Evolutionary conservation across 192 early-diverging fungal species (phyloP).

Genomic region (Entomortierella chlamydospora): DNA sequence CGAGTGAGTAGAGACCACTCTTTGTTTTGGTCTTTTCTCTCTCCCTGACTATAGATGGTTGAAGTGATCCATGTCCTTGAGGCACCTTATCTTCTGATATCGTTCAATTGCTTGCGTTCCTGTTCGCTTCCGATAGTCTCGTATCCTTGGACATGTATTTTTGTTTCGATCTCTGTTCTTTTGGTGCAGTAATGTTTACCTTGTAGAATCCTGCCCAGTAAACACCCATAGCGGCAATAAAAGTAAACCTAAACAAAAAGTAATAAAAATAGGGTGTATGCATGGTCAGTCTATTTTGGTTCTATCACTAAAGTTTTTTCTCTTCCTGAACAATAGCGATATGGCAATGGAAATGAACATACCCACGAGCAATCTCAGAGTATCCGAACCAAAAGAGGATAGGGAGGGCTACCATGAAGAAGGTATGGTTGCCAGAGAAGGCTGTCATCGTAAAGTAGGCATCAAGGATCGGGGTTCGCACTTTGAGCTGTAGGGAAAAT

Average conservation of each 20-base stretch:
- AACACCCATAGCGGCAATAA: conserved; percentile 64
- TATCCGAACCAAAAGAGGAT: conserved; percentile 84
- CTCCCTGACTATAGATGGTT: too few relatives aligned
- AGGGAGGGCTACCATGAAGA: conserved; percentile 87
- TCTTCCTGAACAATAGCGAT: not conserved
- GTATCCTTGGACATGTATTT: too few relatives aligned
- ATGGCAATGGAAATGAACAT: not conserved
- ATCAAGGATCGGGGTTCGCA: conserved; percentile 66
- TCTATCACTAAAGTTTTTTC: not conserved
- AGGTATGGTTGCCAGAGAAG: conserved; percentile 88
- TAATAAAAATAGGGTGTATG: not conserved
- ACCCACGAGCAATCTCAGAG: conserved; percentile 71
- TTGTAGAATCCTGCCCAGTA: conserved; percentile 71
- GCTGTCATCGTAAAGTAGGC: conserved; percentile 75
- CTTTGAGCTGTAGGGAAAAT: conserved; percentile 44
- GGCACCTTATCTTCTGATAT: too few relatives aligned
- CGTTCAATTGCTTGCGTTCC: too few relatives aligned
- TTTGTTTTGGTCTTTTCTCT: too few relatives aligned
- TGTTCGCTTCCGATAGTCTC: too few relatives aligned
- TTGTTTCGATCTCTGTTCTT: too few relatives aligned
- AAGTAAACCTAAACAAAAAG: conserved; percentile 37
- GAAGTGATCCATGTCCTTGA: too few relatives aligned
- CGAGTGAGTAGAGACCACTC: too few relatives aligned
- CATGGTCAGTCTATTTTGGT: not conserved
- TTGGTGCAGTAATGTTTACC: too few relatives aligned